These are phyloP conservation scores for Candida andamanensis DNA, from an alignment of 805 yeast species.

Conservation along the genomic window DNA sequence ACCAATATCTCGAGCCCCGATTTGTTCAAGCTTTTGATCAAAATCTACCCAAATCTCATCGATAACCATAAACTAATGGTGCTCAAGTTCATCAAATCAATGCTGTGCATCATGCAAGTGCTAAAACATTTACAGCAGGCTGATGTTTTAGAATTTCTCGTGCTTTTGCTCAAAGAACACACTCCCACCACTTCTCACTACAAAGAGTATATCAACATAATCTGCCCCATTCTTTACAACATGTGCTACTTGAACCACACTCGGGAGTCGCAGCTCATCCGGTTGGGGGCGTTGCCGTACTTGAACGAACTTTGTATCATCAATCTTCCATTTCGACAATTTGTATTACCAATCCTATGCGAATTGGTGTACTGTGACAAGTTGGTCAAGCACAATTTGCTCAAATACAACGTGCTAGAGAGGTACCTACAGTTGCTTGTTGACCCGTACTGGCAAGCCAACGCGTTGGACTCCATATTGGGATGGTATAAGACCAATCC, in stretches of 20 bases:
- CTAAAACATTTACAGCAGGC: constrained; percentile 30
- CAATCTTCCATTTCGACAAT: constrained; percentile 45
- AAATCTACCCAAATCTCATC: constrained; percentile 28
- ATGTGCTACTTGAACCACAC: constrained; percentile 44
- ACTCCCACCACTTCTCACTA: constrained; percentile 24
- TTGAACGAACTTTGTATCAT: constrained; percentile 35
- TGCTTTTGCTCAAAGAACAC: constrained; percentile 23
- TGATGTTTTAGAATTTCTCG: constrained; percentile 41
- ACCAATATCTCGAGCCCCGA: constrained; percentile 32
- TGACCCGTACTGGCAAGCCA: constrained; percentile 56
- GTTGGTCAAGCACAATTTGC: constrained; percentile 31
- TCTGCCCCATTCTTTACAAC: constrained; percentile 48
- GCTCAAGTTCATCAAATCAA: constrained; percentile 41
- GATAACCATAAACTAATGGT: constrained; percentile 31
- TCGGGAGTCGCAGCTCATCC: constrained; percentile 42
- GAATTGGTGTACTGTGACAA: constrained; percentile 46
- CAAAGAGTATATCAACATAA: constrained; percentile 38
- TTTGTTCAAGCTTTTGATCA: constrained; percentile 37
- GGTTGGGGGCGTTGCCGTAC: constrained; percentile 43
- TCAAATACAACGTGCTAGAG: constrained; percentile 32
- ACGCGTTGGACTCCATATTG: constrained; percentile 47
- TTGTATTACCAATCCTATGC: constrained; percentile 48
- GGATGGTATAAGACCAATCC: constrained; percentile 33
- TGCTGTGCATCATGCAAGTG: constrained; percentile 33
- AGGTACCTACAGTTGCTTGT: constrained; percentile 36